These are phyloP conservation scores for Heterobasidion occidentale DNA, from an alignment of 1,284 basidiomycete genomes.

Conservation along the genomic window DNA sequence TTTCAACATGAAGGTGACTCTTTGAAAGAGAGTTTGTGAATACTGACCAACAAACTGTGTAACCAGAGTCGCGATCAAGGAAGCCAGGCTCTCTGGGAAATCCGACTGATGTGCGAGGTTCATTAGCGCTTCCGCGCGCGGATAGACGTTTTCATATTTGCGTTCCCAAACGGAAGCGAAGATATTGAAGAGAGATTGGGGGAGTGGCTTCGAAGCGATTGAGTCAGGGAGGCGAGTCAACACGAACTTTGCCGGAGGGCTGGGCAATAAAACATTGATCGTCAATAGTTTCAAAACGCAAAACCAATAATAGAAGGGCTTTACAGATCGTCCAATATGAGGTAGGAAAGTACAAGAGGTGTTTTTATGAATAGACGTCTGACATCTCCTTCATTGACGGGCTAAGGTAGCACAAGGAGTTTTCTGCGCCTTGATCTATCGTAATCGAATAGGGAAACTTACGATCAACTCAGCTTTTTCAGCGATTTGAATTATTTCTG, in stretches of 20 bases:
- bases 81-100: slow-evolving; percentile 37
- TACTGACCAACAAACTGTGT: slow-evolving; percentile 42
- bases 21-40: too few species aligned
- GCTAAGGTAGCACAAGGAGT: slow-evolving; percentile 18
- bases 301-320: slow-evolving; percentile 14
- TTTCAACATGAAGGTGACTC: background rate
- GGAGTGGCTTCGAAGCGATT: slow-evolving; percentile 34
- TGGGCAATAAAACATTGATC: slow-evolving; percentile 16
- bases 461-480: slow-evolving; percentile 35
- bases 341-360: slow-evolving; percentile 53
- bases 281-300: background rate
- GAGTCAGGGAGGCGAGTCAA: slow-evolving; percentile 43
- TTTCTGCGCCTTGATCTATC: background rate
- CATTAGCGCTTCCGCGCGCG: slow-evolving; percentile 35
- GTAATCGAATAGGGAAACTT: background rate
- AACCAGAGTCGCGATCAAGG: slow-evolving; percentile 35
- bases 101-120: slow-evolving; percentile 31
- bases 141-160: slow-evolving; percentile 46
- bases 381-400: slow-evolving; percentile 29
- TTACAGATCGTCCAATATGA: slow-evolving; percentile 53
- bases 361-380: slow-evolving; percentile 43
- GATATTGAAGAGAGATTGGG: slow-evolving; percentile 36
- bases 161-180: slow-evolving; percentile 43
- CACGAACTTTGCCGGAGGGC: slow-evolving; percentile 49
- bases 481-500: slow-evolving; percentile 36